phyloP scores from a whole-genome alignment of 2,329 filamentous ascomycete species.

The Penicillium sp. region DNA sequence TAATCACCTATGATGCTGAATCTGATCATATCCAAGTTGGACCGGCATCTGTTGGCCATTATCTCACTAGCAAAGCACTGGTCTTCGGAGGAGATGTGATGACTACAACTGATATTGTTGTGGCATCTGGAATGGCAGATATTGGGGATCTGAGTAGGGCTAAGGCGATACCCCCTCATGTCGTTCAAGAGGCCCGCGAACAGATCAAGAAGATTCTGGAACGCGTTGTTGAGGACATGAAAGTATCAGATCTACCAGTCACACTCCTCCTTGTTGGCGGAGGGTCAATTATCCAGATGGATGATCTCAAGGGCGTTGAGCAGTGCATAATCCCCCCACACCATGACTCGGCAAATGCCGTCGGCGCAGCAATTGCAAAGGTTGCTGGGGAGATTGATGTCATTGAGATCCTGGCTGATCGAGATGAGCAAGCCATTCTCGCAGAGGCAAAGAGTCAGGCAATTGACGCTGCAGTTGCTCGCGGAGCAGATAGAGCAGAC shows the following conservation, averaged over 20 bases:
- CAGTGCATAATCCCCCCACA: slow-evolving; percentile 57
- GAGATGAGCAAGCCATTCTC: slow-evolving; percentile 23
- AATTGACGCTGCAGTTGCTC: slow-evolving; percentile 18
- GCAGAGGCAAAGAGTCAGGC: slow-evolving; percentile 27
- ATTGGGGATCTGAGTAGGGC: slow-evolving; percentile 31
- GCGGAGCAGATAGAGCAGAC: slow-evolving; percentile 32
- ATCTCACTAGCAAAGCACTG: slow-evolving; percentile 52
- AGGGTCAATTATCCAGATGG: slow-evolving; percentile 57
- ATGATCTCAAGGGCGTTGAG: slow-evolving; percentile 54
- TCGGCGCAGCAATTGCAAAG: slow-evolving; percentile 64
- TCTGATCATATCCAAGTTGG: slow-evolving; percentile 51
- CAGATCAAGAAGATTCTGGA: slow-evolving; percentile 56
- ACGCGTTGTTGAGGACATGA: slow-evolving; percentile 59
- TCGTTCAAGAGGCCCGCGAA: slow-evolving; percentile 26
- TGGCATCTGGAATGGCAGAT: slow-evolving; percentile 23
- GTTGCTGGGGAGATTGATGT: slow-evolving; percentile 59
- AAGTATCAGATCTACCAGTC: slow-evolving; percentile 57
- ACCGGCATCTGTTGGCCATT: slow-evolving; percentile 61
- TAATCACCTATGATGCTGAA: slow-evolving; percentile 37
- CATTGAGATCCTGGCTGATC: slow-evolving; percentile 51
- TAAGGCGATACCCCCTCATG: slow-evolving; percentile 18
- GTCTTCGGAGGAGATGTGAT: slow-evolving; percentile 59
- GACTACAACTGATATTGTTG: slow-evolving; percentile 58
- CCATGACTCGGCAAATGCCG: slow-evolving; percentile 62
- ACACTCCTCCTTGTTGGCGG: slow-evolving; percentile 63